Evolutionary conservation across 352 stramenopile species (phyloP).

Genomic region (Blastocystis sp.): DNA sequence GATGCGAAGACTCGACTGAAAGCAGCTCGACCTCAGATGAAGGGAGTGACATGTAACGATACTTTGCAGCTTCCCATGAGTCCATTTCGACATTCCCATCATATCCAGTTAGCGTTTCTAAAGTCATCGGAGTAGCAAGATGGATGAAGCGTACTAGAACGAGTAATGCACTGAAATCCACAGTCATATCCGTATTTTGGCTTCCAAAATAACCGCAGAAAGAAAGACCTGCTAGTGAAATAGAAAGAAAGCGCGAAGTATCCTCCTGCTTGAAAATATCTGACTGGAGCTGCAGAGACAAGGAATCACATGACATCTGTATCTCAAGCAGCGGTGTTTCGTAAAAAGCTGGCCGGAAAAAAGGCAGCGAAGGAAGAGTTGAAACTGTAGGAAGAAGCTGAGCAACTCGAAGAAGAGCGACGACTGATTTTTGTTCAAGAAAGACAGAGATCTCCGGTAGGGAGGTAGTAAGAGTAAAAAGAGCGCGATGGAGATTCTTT

Average conservation of each 20-base stretch:
- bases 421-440: neutral
- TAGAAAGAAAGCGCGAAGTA: neutral
- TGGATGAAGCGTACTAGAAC: neutral
- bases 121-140: neutral
- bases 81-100: neutral
- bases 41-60: neutral
- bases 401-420: neutral
- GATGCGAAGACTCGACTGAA: neutral
- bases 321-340: neutral
- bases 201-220: neutral
- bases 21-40: neutral
- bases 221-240: neutral
- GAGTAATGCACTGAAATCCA: neutral
- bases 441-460: neutral
- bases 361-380: neutral
- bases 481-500: neutral
- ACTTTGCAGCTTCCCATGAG: neutral
- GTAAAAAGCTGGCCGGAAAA: neutral
- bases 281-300: neutral
- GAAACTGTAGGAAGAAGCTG: neutral
- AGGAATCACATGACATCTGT: neutral
- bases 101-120: neutral
- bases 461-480: neutral
- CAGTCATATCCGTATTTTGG: neutral
- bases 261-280: neutral